Conservation (phyloP, 257 asterid genomes). For the Solanum arcanum region DNA sequence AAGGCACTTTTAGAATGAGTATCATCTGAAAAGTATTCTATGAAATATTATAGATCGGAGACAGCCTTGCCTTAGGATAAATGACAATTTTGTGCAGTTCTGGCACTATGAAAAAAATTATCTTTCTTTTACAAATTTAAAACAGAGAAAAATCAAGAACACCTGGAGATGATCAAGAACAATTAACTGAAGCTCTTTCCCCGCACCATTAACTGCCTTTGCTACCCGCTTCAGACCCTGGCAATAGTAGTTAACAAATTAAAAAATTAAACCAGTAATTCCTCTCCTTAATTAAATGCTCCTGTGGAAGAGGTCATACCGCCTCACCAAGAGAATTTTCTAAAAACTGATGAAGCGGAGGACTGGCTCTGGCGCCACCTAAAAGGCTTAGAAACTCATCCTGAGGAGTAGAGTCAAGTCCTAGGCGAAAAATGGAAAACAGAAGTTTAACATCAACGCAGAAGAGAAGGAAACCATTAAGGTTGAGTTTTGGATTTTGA, state of each 20-base stretch:
- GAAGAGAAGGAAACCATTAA: neutral
- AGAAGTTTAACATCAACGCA: slow-evolving; percentile 8
- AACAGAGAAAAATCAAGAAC: neutral
- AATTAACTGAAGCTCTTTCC: slow-evolving; percentile 80
- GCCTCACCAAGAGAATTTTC: slow-evolving; percentile 96
- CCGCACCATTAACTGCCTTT: slow-evolving; percentile 72
- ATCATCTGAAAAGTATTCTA: neutral
- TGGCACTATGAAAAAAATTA: neutral
- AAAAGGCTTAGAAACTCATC: slow-evolving; percentile 87
- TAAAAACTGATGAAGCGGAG: slow-evolving; percentile 88
- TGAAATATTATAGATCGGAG: neutral
- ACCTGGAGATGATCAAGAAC: slow-evolving; percentile 91
- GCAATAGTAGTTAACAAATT: slow-evolving; percentile 10
- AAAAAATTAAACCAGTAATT: neutral
- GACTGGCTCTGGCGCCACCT: slow-evolving; percentile 97
- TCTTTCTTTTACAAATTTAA: neutral
- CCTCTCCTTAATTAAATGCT: neutral
- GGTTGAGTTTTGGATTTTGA: neutral
- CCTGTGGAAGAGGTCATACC: slow-evolving; percentile 23
- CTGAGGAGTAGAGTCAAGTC: slow-evolving; percentile 78
- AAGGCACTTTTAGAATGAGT: neutral
- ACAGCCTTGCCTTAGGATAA: neutral
- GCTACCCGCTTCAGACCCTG: slow-evolving; percentile 87
- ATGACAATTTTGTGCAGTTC: neutral
- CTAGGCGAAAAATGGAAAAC: slow-evolving; percentile 25